Evolutionary conservation across 139 green algal genomes (phyloP), one percentile per base, ranked within the genome.

Genomic region (Chlamydomonas sphaeroides): DNA sequence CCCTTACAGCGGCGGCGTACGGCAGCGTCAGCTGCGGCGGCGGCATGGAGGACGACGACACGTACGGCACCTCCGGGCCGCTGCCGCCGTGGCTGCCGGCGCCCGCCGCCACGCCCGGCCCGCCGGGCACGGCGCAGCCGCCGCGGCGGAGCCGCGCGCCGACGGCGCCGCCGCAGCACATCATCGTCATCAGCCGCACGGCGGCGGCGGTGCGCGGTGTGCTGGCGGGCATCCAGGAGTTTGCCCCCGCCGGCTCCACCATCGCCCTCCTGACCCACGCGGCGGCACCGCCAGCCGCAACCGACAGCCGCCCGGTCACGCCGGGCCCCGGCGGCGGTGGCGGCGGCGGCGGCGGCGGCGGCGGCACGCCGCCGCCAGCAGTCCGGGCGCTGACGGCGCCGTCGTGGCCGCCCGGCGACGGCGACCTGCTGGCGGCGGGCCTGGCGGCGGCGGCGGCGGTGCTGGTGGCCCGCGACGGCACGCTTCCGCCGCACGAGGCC

Each of bases 101-200:
- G n/a, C n/a, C n/a, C n/a, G n/a, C n/a, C n/a, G n/a, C n/a, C n/a
- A n/a, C n/a, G n/a, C n/a, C n/a, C n/a, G n/a, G n/a, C n/a, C n/a
- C n/a, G n/a, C n/a, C n/a, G n/a, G n/a, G n/a, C n/a, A n/a, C n/a
- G n/a, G n/a, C n/a, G n/a, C n/a, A n/a, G n/a, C n/a, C n/a, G n/a
- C n/a, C n/a, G n/a, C n/a, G n/a, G n/a, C n/a, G n/a, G n/a, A n/a
- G n/a, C n/a, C 56, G n/a, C 51, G 28, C 65, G 21, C 38, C 67
- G 6, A 5, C 30, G 14, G 28, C 75, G 32, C 59, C 45, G n/a
- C 62, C 59, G 32, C 25, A 65, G 20, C 61, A 82, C 42, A 72
- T 82, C 42, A 82, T 82, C 61, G 75, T 82, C 10, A 72, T 82
- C 61, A 82, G 75, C 63, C 75, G 75, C 25, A 82, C 75, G 25